Base-by-base conservation (phyloP, 495 filamentous ascomycete genomes). In the Massariosphaeria phaeospora region DNA sequence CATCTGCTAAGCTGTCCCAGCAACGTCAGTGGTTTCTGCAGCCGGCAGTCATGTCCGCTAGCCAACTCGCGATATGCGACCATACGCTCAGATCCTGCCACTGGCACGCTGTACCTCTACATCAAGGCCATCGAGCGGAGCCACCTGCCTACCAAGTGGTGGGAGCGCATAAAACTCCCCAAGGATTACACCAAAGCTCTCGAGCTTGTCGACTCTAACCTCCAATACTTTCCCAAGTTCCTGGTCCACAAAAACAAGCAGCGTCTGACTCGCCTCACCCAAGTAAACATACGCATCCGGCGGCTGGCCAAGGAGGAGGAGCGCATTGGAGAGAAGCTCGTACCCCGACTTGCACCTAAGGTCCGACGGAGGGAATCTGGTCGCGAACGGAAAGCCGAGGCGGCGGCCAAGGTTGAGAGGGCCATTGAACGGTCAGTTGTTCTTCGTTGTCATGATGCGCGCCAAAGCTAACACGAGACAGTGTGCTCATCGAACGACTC, bases 181-280 rank as follows among this genome's bases (percentile, higher is more conserved):
- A 75, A 80, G 54, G 95, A 96, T 78, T 97, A 98, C 70, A 80
- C 83, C 35, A 83, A 86, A 57, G 94, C 93, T 0, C 79, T 97
- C 18, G 77, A 83, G 51, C 90, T 95, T 67, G 83, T 98, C 60
- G 94, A 97, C 65, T 79, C 86, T 57, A 79, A 85, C 9, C 78
- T 98, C 42, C 85, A 89, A 62, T 96, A 95, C 79, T 97, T 89
- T 84, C 93, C 93, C 24, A 95, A 96, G 66, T 95, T 95, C 70
- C 73, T 96, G 55, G 72, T 89, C 43, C 94, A 97, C 75, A 95
- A 95, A 72, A 95, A 90, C 81, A 98, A 98, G 74, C 93, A 98
- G 73, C 85, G 93, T 55, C 79, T 98, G 21, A 98, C 93, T 17
- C 79, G 93, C 41, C 76, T 98, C 65, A 94, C 89, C 34, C 94